Evolutionary conservation across 176 grass and related monocot genomes (phyloP), one percentile per base, ranked within the genome.

Genomic region (sorghum (Sorghum bicolor)): DNA sequence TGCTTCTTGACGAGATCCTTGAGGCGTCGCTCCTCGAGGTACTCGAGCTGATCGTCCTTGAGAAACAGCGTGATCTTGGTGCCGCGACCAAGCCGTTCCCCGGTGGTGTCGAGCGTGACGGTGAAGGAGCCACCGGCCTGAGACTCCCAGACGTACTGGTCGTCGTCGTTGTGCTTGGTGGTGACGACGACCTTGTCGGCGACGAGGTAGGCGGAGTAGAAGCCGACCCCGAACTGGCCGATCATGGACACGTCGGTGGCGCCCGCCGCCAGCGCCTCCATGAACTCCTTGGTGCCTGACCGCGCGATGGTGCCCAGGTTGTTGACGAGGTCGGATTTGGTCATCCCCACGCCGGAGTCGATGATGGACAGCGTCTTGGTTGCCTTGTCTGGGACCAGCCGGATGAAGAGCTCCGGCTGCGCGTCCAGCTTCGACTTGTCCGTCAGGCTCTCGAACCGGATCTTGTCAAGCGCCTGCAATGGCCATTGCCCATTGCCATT

Each of bases 111-210:
- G 13, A 85, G 81, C 3, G 83, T 63, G 38, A 94, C 84, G 6
- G 89, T 94, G 83, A 94, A 94, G 32, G 91, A 90, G 0, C 91
- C 91, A 0, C 91, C 85, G 1, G 91, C 91, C 62, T 92, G 83
- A 9, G 91, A 92, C 80, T 93, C 91, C 91, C 91, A 90, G 2
- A 90, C 75, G 77, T 90, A 94, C 81, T 94, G 92, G 76, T 91
- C 86, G 76, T 94, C 92, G 72, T 91, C 92, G 74, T 94, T 91
- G 87, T 94, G 89, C 92, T 94, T 94, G 53, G 89, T 89, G 43
- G 92, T 94, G 24, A 94, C 92, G 4, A 91, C 52, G 0, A 91
- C 89, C 84, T 68, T 89, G 5, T 94, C 92, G 34, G 92, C 89
- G 13, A 94, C 86, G 22, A 94, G 84, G 75, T 94, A 94, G 16